Conservation (phyloP, 1,284 basidiomycete genomes). For the Puccinia polysora region DNA sequence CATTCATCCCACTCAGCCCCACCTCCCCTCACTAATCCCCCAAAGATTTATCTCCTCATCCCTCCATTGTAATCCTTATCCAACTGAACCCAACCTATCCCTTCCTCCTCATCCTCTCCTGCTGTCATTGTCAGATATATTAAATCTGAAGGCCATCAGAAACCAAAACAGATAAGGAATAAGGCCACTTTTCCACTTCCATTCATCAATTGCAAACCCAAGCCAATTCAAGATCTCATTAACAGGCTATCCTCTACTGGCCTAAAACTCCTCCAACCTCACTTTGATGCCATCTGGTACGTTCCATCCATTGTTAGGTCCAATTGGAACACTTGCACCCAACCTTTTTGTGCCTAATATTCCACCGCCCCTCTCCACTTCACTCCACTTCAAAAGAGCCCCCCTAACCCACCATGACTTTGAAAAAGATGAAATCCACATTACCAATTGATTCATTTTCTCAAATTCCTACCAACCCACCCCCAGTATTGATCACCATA, state of each 20-base stretch:
- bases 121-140: neutral
- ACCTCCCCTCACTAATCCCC: neutral
- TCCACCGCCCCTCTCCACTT: too few relatives aligned
- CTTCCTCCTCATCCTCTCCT: too few relatives aligned
- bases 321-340: slow-evolving; percentile 36
- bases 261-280: slow-evolving; percentile 4
- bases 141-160: slow-evolving; percentile 1
- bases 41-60: too few relatives aligned
- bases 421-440: slow-evolving; percentile 16
- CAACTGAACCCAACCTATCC: neutral
- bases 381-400: too few relatives aligned
- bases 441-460: too few relatives aligned
- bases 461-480: neutral
- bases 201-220: slow-evolving; percentile 22
- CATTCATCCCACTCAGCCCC: neutral
- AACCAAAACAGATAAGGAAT: slow-evolving; percentile 27
- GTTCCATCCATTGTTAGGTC: slow-evolving; percentile 21
- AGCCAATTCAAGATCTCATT: slow-evolving; percentile 24
- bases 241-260: slow-evolving; percentile 20
- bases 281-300: slow-evolving; percentile 30
- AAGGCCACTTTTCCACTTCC: slow-evolving; percentile 25
- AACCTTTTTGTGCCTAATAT: slow-evolving; percentile 34
- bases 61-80: too few relatives aligned
- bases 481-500: slow-evolving; percentile 25
- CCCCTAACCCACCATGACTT: too few relatives aligned